Percentiles rank a stretch among this genome's conserved stretches.
These are phyloP conservation scores for Fusarium sp. DNA, from an alignment of 2,329 filamentous ascomycete species.

Conservation along the genomic window DNA sequence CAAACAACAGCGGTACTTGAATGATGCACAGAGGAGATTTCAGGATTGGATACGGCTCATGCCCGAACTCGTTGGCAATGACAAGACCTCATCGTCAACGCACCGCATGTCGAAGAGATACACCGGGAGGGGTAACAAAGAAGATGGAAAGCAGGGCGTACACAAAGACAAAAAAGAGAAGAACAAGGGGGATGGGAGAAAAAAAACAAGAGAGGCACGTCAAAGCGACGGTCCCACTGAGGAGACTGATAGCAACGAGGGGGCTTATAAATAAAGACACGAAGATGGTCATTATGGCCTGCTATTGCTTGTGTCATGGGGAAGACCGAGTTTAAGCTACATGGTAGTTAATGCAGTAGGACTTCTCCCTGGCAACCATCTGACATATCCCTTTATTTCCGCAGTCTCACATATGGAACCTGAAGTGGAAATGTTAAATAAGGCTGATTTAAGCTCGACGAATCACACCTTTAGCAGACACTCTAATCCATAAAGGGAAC, in stretches of 20 bases:
- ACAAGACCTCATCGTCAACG: not conserved
- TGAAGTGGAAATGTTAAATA: not conserved
- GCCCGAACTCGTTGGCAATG: conserved; percentile 6
- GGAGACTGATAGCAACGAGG: not conserved
- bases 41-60: conserved; percentile 33
- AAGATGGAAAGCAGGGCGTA: not conserved
- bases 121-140: not conserved
- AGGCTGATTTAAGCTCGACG: conserved; percentile 28
- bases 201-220: conserved; percentile 1
- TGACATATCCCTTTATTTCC: not conserved
- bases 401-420: not conserved
- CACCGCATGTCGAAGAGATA: not conserved
- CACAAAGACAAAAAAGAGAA: conserved; percentile 2
- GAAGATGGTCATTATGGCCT: not conserved
- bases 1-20: conserved; percentile 19
- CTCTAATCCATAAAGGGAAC: not conserved
- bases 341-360: not conserved
- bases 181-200: not conserved
- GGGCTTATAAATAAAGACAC: not conserved
- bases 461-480: not conserved
- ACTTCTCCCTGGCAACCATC: not conserved
- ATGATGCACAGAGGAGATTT: conserved; percentile 26
- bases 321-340: not conserved
- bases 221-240: conserved; percentile 1
- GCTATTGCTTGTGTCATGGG: not conserved